Evolutionary conservation across 768 basidiomycete genomes (phyloP).

Genomic region (Boletus reticulatus): DNA sequence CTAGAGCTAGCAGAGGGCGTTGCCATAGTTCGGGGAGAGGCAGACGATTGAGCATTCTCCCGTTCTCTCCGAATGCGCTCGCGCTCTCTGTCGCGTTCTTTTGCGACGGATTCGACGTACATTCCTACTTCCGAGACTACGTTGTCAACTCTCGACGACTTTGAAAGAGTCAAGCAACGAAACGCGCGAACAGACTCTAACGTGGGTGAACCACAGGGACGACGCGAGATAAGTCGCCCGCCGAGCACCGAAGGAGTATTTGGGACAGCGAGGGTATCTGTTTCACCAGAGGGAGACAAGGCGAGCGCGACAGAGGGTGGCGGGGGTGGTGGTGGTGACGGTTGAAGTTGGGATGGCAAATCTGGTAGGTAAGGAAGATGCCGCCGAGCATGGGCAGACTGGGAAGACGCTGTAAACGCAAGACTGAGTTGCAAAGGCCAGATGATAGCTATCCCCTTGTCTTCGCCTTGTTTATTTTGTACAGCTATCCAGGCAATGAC

Average conservation of each 20-base stretch:
- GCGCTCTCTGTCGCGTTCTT: constrained; percentile 75
- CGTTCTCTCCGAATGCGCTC: constrained; percentile 69
- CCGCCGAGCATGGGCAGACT: constrained; percentile 36
- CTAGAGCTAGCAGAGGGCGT: constrained; percentile 23
- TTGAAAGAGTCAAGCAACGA: constrained; percentile 51
- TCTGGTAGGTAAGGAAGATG: constrained; percentile 59
- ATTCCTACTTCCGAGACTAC: constrained; percentile 61
- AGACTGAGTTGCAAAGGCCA: constrained; percentile 66
- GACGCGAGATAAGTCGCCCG: constrained; percentile 32
- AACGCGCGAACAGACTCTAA: constrained; percentile 42
- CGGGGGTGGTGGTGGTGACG: constrained; percentile 43
- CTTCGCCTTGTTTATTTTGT: constrained; percentile 76
- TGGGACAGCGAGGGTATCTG: not conserved
- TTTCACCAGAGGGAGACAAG: constrained; percentile 18
- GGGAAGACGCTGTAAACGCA: constrained; percentile 39
- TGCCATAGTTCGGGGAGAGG: constrained; percentile 23
- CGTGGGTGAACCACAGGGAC: constrained; percentile 34
- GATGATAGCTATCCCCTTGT: constrained; percentile 72
- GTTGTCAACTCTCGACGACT: constrained; percentile 46
- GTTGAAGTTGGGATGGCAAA: constrained; percentile 60
- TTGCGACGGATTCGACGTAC: constrained; percentile 74
- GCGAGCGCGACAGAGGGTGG: constrained; percentile 32
- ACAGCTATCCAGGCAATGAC: constrained; percentile 74
- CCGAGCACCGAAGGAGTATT: constrained; percentile 7
- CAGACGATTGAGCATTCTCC: constrained; percentile 41